Base-by-base conservation (phyloP, 163 green algal species). In the Scenedesmus sp. region DNA sequence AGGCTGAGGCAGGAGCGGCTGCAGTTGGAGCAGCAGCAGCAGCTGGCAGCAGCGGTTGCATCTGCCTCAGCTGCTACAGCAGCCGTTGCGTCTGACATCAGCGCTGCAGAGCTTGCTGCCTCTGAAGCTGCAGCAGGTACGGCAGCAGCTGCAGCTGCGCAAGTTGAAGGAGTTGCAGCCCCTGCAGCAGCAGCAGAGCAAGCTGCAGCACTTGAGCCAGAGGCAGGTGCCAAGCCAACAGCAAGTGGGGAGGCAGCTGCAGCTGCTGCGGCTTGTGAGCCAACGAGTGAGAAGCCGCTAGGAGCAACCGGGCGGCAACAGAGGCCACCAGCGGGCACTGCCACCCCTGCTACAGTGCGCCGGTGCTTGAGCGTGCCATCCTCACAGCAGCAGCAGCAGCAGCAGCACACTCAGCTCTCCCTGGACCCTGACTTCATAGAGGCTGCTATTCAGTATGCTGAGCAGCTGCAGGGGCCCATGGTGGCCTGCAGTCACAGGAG, bases 1-100 rank as follows among this genome's bases (percentile, higher is more conserved):
- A 18, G 34, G 59, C 84, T 79, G 84, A 26, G 59, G 59, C 84
- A 88, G 84, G 55, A 74, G 55, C 70, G 56, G 26, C 87, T 86
- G 87, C 67, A 60, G 87, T 73, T 60, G 55, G 56, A 84, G 55
- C 87, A 85, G 70, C 55, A 23, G 20, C 66, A 70, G 66, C 70
- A 91, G 66, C 84, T 82, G 9, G 60, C 3, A n/a, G 57, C 84
- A 82, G 85, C 85, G 34, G 46, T 26, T 34, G 85, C 57, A 52
- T 79, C 83, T 59, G 54, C n/a, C 10, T 23, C n/a, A 57, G 83
- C 59, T 54, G 57, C 20, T 57, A n/a, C 26, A 70, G 4, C 15
- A 2, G 83, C 23, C 46, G 20, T 18, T 57, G 20, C 59, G 59
- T 3, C 16, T 26, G 18, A 6, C 20, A 59, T 16, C 46, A n/a